phyloP scores from a whole-genome alignment of 2,329 filamentous ascomycete species.

The Colletotrichum cereale region DNA sequence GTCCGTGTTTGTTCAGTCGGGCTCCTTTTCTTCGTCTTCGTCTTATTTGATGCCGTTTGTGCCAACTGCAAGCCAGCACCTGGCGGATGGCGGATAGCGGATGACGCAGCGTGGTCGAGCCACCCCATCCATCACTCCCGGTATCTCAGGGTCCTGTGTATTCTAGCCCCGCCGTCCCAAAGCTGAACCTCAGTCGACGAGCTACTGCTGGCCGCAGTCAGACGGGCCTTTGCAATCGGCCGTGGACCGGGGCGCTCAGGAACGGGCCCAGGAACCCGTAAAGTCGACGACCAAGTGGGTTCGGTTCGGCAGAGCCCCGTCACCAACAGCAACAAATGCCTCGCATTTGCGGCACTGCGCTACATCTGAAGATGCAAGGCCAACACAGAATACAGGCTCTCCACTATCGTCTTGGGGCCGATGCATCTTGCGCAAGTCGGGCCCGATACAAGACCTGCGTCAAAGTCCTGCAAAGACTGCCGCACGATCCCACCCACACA shows the following conservation, averaged over 20 bases:
- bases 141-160: background rate
- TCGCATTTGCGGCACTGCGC: constrained; percentile 25
- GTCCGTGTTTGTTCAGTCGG: background rate
- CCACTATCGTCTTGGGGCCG: constrained; percentile 19
- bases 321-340: background rate
- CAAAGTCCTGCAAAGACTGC: constrained; percentile 10
- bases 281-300: background rate
- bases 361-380: constrained; percentile 23
- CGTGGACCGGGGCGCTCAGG: constrained; percentile 18
- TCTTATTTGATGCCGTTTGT: background rate
- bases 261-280: constrained; percentile 20
- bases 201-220: background rate
- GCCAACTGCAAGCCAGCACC: background rate
- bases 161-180: constrained; percentile 10
- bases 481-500: background rate
- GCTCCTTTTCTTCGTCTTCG: background rate
- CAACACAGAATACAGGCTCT: constrained; percentile 30
- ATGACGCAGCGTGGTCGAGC: background rate
- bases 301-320: constrained; percentile 2
- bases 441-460: constrained; percentile 37
- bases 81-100: background rate
- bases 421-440: constrained; percentile 26
- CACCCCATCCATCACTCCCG: background rate
- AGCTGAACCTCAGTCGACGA: background rate
- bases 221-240: constrained; percentile 4